phyloP scores from a whole-genome alignment of 2,329 filamentous ascomycete species.

The Bipolaris oryzae region DNA sequence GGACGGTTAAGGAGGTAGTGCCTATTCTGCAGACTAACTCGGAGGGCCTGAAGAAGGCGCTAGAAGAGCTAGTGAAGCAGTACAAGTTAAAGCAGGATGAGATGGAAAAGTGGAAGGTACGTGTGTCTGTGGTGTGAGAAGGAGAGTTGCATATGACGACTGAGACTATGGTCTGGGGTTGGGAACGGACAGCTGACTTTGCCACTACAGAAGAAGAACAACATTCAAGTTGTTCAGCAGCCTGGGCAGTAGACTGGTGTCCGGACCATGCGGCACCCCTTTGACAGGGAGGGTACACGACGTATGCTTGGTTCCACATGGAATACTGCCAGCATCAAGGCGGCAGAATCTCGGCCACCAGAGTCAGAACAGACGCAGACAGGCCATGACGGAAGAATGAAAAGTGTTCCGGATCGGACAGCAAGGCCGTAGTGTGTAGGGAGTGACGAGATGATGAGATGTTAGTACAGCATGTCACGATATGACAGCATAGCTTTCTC shows the following conservation, averaged over 20 bases:
- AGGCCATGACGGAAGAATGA: neutral
- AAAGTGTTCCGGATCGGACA: neutral
- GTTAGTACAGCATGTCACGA: constrained; percentile 4
- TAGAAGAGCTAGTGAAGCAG: constrained; percentile 94
- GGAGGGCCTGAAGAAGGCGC: constrained; percentile 89
- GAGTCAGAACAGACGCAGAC: constrained; percentile 1
- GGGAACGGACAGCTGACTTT: constrained; percentile 17
- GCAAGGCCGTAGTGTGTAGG: neutral
- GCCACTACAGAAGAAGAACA: constrained; percentile 77
- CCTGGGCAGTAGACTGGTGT: constrained; percentile 44
- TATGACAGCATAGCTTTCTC: constrained; percentile 7
- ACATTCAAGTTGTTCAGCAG: constrained; percentile 83
- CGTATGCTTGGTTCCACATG: constrained; percentile 23
- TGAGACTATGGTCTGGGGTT: neutral
- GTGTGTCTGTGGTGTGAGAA: constrained; percentile 34
- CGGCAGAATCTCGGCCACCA: constrained; percentile 16
- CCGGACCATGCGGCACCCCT: constrained; percentile 19
- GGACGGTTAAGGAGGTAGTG: constrained; percentile 90
- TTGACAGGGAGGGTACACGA: constrained; percentile 21
- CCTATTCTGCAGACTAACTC: constrained; percentile 92
- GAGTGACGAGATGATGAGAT: neutral
- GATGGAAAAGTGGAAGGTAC: constrained; percentile 97
- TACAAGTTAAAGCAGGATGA: constrained; percentile 95
- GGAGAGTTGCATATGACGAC: neutral
- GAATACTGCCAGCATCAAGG: constrained; percentile 19